phyloP scores from a whole-genome alignment of 2,329 filamentous ascomycete genomes.

The Neodidymelliopsis sp. region DNA sequence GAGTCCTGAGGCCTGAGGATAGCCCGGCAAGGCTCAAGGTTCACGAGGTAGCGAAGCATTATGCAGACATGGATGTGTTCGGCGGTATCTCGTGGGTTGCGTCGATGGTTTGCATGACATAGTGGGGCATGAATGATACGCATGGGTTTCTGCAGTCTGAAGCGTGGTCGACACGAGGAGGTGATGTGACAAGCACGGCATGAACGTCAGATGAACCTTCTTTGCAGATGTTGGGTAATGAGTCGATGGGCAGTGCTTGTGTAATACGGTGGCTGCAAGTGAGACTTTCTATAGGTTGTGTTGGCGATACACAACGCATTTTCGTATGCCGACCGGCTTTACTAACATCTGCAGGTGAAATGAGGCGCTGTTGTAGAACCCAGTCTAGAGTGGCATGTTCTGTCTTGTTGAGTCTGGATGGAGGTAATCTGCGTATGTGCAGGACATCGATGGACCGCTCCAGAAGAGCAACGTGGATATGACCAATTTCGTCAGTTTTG shows the following conservation, averaged over 20 bases:
- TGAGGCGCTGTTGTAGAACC: slow-evolving; percentile 1
- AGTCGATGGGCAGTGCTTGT: slow-evolving; percentile 9
- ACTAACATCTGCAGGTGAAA: slow-evolving; percentile 12
- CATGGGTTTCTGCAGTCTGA: slow-evolving; percentile 3
- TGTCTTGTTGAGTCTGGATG: neutral
- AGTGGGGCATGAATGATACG: slow-evolving; percentile 4
- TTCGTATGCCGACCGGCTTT: slow-evolving; percentile 13
- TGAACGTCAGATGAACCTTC: slow-evolving; percentile 5
- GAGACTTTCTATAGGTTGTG: slow-evolving; percentile 6
- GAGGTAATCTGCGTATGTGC: neutral
- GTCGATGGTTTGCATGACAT: neutral
- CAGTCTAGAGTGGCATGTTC: no score
- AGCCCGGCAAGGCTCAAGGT: neutral
- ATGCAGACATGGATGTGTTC: slow-evolving; percentile 17
- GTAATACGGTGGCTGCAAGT: slow-evolving; percentile 7
- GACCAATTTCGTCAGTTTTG: neutral
- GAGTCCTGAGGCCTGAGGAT: slow-evolving; percentile 3
- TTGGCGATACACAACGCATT: slow-evolving; percentile 6
- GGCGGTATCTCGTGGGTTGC: neutral
- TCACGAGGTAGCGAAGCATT: slow-evolving; percentile 3
- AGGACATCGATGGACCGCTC: neutral
- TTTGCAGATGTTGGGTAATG: slow-evolving; percentile 6
- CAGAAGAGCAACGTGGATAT: neutral
- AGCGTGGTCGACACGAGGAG: slow-evolving; percentile 10
- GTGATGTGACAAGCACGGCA: slow-evolving; percentile 13